Percentiles rank a stretch among this genome's conserved stretches.
Evolutionary conservation across 345 rosid genomes (phyloP).

Genomic region (Moringa oleifera): DNA sequence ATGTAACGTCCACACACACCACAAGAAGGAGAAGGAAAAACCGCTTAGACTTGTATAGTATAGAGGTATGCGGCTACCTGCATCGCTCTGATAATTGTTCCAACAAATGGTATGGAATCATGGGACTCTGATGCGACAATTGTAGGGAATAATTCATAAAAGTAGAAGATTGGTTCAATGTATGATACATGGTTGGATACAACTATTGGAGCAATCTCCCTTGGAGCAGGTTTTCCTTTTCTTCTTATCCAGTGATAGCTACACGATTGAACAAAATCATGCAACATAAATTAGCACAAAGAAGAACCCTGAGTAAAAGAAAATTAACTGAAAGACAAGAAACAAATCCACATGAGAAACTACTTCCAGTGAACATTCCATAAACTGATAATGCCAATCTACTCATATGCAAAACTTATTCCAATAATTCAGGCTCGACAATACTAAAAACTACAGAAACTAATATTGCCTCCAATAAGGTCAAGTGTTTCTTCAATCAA

Average conservation of each 20-base stretch:
- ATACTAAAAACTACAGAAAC: too few species aligned
- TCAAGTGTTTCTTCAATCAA: too few species aligned
- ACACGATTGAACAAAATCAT: slow-evolving; percentile 14
- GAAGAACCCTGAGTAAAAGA: too few species aligned
- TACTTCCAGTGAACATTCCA: too few species aligned
- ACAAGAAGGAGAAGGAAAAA: background rate
- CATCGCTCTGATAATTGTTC: slow-evolving; percentile 98
- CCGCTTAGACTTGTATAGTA: background rate
- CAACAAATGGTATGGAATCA: slow-evolving; percentile 87
- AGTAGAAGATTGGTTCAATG: slow-evolving; percentile 89
- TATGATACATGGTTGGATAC: slow-evolving; percentile 94
- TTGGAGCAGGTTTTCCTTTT: slow-evolving; percentile 85
- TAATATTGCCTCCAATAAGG: too few species aligned
- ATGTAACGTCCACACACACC: too few species aligned
- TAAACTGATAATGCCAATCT: too few species aligned
- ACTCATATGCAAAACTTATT: too few species aligned
- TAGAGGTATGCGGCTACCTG: slow-evolving; percentile 41
- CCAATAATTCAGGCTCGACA: too few species aligned
- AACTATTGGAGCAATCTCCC: slow-evolving; percentile 83
- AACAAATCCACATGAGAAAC: too few species aligned
- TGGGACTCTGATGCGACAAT: slow-evolving; percentile 94
- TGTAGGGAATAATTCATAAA: slow-evolving; percentile 86
- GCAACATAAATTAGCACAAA: background rate
- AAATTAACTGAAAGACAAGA: too few species aligned
- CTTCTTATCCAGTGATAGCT: slow-evolving; percentile 95